Conservation (phyloP, 352 stramenopile species). For the Elongisporangium undulatum region DNA sequence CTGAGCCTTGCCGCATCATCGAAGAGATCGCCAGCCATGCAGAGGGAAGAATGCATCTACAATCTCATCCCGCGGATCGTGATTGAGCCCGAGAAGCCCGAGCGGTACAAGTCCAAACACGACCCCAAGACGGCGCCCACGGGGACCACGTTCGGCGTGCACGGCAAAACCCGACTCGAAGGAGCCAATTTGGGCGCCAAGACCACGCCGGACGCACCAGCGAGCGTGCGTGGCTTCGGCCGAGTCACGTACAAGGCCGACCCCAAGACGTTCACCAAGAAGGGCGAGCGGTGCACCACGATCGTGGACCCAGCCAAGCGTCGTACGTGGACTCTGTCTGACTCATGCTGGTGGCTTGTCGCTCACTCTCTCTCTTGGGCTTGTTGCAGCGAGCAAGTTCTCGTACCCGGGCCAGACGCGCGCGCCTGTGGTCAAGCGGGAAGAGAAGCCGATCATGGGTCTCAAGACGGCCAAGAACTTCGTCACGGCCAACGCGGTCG, state of each 20-base stretch:
- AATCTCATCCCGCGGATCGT: constrained; percentile 86
- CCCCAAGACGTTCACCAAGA: constrained; percentile 68
- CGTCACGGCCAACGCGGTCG: constrained; percentile 90
- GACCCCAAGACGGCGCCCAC: constrained; percentile 80
- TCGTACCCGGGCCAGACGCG: constrained; percentile 61
- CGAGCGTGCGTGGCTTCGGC: constrained; percentile 62
- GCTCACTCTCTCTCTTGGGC: constrained; percentile 13
- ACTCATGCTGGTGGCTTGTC: constrained; percentile 4
- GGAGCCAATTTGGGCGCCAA: constrained; percentile 60
- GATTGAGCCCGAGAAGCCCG: constrained; percentile 63
- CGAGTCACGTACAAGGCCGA: constrained; percentile 56
- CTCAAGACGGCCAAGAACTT: constrained; percentile 93
- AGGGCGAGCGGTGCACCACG: constrained; percentile 51
- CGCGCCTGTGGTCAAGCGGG: constrained; percentile 64
- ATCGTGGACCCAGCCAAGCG: constrained; percentile 44
- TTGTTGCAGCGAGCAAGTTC: constrained; percentile 60
- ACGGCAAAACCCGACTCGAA: constrained; percentile 63
- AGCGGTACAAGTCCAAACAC: constrained; percentile 87
- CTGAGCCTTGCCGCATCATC: not conserved
- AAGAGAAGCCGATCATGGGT: constrained; percentile 91
- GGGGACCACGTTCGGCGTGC: constrained; percentile 84
- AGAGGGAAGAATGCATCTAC: constrained; percentile 89
- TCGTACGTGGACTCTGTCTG: constrained; percentile 25
- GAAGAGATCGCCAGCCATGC: constrained; percentile 20
- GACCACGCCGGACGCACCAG: constrained; percentile 30